Evolutionary conservation across 306 rosid genomes (phyloP).

Genomic region (Castanea sativa): DNA sequence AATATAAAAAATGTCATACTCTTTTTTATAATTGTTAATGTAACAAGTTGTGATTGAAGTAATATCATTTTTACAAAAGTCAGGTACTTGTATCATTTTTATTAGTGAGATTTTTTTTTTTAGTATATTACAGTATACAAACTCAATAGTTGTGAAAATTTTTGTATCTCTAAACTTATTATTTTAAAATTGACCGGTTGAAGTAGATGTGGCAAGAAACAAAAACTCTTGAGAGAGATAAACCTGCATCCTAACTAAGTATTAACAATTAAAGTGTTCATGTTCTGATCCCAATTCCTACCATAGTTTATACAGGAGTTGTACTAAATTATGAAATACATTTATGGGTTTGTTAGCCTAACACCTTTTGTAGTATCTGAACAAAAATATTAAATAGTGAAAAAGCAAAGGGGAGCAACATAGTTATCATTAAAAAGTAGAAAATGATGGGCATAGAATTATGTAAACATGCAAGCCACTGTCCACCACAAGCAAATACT

Average conservation of each 20-base stretch:
- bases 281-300: constrained; percentile 6
- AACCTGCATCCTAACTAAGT: too few species aligned
- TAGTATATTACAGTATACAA: too few species aligned
- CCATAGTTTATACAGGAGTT: not conserved
- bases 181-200: not conserved
- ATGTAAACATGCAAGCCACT: constrained; percentile 28
- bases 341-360: not conserved
- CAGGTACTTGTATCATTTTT: too few species aligned
- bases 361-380: not conserved
- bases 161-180: too few species aligned
- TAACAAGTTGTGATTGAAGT: too few species aligned
- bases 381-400: not conserved
- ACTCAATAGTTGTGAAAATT: too few species aligned
- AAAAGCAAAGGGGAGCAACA: not conserved
- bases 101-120: too few species aligned
- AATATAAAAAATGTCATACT: too few species aligned
- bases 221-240: not conserved
- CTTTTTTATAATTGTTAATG: too few species aligned
- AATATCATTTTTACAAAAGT: too few species aligned
- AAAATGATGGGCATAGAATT: constrained; percentile 17
- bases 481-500: constrained; percentile 15
- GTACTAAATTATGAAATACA: not conserved
- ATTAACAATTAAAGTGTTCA: too few species aligned
- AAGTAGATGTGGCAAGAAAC: not conserved
- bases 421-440: constrained; percentile 24